Evolutionary conservation across 495 filamentous ascomycete species (phyloP), one percentile per base, ranked within the genome.

Genomic region (Bombardia bombarda): DNA sequence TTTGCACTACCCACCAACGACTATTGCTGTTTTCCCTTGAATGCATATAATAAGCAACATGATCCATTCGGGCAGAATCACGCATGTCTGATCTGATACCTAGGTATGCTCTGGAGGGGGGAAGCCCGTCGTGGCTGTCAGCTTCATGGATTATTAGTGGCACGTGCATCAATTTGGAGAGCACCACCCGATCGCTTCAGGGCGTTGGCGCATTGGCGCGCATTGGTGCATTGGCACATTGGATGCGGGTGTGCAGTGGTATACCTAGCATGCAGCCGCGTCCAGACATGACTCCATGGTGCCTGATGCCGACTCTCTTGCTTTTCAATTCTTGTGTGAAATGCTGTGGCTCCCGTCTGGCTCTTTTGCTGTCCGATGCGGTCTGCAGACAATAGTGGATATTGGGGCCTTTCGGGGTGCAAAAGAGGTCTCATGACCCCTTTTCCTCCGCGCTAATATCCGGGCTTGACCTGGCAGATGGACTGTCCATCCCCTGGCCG

Each of bases 351-450:
- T 14, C 16, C 28, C 17, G 44, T 14, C 20, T n/a, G n/a, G 32
- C 16, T 12, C 23, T 19, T n/a, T 30, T 25, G 25, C 28, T 35
- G 25, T 35, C 47, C 41, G 30, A 40, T 50, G 39, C 43, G 42
- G 38, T 34, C 28, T 51, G 50, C 40, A 40, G 44, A 33, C n/a
- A 13, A n/a, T 33, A 52, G 50, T 45, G 47, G 37, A 50, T 32
- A 43, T 40, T 58, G 50, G 53, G 53, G 47, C 50, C 32, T 42
- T 45, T 51, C 43, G 40, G 45, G 31, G 32, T 50, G 38, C 23
- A 47, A 50, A 55, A 33, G 48, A 58, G 55, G 58, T 61, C 58
- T 32, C 50, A 53, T 52, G 58, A 61, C 52, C 52, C 33, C 25
- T 41, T 8, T 35, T 43, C 36, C 34, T 21, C 42, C 45, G 35